A percentile compares a stretch with the other conserved stretches of the same genome.
Evolutionary conservation across 2,329 filamentous ascomycete genomes (phyloP).

Genomic region (Xylaria arbuscula): DNA sequence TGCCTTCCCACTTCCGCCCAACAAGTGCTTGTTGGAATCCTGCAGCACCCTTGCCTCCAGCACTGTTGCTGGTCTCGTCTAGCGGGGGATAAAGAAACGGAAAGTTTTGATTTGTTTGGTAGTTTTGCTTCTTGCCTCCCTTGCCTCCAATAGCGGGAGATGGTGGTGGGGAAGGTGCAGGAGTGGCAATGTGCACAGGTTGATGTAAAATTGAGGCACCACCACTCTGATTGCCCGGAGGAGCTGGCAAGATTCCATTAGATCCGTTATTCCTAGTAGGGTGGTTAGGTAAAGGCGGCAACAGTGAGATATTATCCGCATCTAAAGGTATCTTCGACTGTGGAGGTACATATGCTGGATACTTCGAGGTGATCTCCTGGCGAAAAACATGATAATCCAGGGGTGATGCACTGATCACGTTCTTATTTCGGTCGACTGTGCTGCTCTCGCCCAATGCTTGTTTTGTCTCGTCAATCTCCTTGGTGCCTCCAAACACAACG

Average conservation of each 20-base stretch:
- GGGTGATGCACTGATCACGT: slow-evolving; percentile 91
- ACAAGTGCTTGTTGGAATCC: slow-evolving; percentile 83
- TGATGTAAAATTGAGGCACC: slow-evolving; percentile 90
- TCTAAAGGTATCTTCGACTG: slow-evolving; percentile 85
- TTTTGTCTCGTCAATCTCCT: slow-evolving; percentile 80
- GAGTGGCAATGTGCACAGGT: slow-evolving; percentile 98
- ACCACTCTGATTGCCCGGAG: slow-evolving; percentile 64
- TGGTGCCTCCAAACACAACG: slow-evolving; percentile 82
- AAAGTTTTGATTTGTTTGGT: slow-evolving; percentile 98
- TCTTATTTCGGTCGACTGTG: slow-evolving; percentile 71
- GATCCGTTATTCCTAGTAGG: slow-evolving; percentile 69
- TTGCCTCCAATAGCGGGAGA: slow-evolving; percentile 89
- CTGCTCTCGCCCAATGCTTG: slow-evolving; percentile 72
- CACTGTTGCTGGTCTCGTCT: slow-evolving; percentile 86
- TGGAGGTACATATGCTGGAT: slow-evolving; percentile 94
- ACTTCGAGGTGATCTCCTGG: slow-evolving; percentile 97
- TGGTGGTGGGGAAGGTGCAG: slow-evolving; percentile 92
- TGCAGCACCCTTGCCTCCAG: slow-evolving; percentile 87
- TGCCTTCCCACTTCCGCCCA: slow-evolving; percentile 90
- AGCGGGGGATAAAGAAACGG: slow-evolving; percentile 96
- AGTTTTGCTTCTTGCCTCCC: slow-evolving; percentile 97
- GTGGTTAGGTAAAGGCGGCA: slow-evolving; percentile 85
- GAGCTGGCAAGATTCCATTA: slow-evolving; percentile 70
- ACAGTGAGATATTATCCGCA: slow-evolving; percentile 87
- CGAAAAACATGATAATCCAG: slow-evolving; percentile 96